These are phyloP conservation scores for Pseudocercospora fijiensis DNA, from an alignment of 2,329 filamentous ascomycete genomes.

Conservation along the genomic window DNA sequence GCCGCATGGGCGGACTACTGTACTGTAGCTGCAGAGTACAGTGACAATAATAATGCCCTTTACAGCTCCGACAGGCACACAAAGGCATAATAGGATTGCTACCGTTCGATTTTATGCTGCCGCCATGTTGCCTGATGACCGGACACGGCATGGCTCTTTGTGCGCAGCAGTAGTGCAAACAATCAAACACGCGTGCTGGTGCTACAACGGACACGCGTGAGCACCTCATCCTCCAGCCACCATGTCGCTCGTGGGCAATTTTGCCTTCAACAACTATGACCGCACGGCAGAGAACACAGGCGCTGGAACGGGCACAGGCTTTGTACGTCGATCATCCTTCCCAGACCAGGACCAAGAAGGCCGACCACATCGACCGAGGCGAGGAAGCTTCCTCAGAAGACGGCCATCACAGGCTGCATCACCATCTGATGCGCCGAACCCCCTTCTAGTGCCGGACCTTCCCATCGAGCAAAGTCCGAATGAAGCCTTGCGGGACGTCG, in stretches of 20 bases:
- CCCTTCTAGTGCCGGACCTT: background rate
- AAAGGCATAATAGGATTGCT: background rate
- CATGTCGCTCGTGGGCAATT: slow-evolving; percentile 48
- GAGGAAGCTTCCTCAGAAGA: slow-evolving; percentile 18
- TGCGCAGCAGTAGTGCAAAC: background rate
- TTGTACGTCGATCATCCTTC: slow-evolving; percentile 25
- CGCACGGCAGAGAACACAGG: slow-evolving; percentile 40
- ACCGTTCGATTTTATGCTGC: background rate
- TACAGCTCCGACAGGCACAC: background rate
- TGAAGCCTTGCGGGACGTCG: slow-evolving; percentile 11
- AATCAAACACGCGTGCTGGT: background rate
- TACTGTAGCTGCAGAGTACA: background rate
- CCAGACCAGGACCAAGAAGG: slow-evolving; percentile 27
- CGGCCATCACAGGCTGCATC: slow-evolving; percentile 18
- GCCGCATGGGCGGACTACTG: background rate
- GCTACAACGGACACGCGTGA: background rate
- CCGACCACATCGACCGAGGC: slow-evolving; percentile 17
- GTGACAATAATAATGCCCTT: no score
- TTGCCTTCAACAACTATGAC: slow-evolving; percentile 45
- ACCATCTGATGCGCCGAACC: slow-evolving; percentile 8
- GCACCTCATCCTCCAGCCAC: slow-evolving; percentile 14
- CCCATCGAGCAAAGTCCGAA: slow-evolving; percentile 11
- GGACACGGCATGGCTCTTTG: background rate
- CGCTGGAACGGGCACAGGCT: slow-evolving; percentile 38
- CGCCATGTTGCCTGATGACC: background rate